Evolutionary conservation across 2,329 filamentous ascomycete genomes (phyloP).

Genomic region (Verticillium longisporum): DNA sequence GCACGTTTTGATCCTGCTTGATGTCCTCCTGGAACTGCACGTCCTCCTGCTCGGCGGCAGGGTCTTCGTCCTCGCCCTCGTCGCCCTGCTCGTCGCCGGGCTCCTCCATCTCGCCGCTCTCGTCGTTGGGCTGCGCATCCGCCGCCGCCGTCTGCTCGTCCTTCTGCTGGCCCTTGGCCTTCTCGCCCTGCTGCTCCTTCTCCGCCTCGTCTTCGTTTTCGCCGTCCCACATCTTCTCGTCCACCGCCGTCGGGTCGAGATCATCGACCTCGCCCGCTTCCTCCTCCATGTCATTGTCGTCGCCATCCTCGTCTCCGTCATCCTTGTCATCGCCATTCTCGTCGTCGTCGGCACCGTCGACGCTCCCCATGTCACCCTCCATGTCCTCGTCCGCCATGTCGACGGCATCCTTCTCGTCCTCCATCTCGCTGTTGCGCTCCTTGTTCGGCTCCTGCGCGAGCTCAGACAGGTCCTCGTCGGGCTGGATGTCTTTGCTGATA

Average conservation of each 20-base stretch:
- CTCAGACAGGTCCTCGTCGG: conserved; percentile 89
- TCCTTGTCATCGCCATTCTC: conserved; percentile 51
- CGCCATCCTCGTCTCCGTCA: conserved; percentile 48
- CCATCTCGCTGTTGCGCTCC: conserved; percentile 58
- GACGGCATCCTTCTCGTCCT: conserved; percentile 79
- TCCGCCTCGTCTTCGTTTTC: conserved; percentile 71
- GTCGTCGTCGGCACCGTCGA: conserved; percentile 56
- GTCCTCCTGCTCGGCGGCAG: conserved; percentile 51
- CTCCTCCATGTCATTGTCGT: conserved; percentile 75
- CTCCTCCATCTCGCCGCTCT: conserved; percentile 29
- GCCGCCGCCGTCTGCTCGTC: conserved; percentile 54
- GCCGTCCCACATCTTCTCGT: conserved; percentile 99
- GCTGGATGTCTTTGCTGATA: conserved; percentile 92
- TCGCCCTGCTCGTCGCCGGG: conserved; percentile 37
- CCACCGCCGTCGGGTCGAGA: conserved; percentile 79
- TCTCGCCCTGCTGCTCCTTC: conserved; percentile 72
- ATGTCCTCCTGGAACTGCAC: conserved; percentile 50
- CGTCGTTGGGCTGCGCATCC: conserved; percentile 49
- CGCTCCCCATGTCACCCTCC: conserved; percentile 70
- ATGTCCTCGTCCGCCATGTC: conserved; percentile 90
- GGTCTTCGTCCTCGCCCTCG: conserved; percentile 50
- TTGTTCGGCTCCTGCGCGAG: conserved; percentile 78
- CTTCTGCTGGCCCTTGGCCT: conserved; percentile 63
- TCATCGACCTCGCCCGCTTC: conserved; percentile 89
- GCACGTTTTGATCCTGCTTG: conserved; percentile 64